Evolutionary conservation across 306 rosid genomes (phyloP).

Genomic region (Fragaria nilgerrensis): DNA sequence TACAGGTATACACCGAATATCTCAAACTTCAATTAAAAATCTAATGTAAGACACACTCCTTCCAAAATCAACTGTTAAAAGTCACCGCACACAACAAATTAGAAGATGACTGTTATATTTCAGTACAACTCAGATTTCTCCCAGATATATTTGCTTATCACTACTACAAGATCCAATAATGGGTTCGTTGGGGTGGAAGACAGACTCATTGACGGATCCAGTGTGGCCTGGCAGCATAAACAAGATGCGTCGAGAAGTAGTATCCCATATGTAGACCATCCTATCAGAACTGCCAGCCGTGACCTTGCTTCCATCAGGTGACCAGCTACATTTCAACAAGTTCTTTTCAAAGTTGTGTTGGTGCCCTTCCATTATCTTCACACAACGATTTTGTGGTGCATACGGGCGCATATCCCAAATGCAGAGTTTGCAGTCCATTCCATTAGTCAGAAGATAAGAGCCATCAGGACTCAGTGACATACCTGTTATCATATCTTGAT

Average conservation of each 20-base stretch:
- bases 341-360: conserved; percentile 93
- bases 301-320: conserved; percentile 93
- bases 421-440: conserved; percentile 95
- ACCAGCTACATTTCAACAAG: conserved; percentile 86
- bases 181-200: conserved; percentile 78
- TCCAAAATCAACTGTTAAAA: neutral
- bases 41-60: neutral
- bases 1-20: neutral
- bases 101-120: neutral
- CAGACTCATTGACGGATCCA: conserved; percentile 81
- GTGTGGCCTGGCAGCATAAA: conserved; percentile 93
- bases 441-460: conserved; percentile 90
- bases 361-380: conserved; percentile 92
- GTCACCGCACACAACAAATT: neutral
- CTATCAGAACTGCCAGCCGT: conserved; percentile 92
- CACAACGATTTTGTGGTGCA: conserved; percentile 92
- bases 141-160: conserved; percentile 85
- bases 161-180: conserved; percentile 83
- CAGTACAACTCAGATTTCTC: conserved; percentile 61
- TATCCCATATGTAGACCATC: conserved; percentile 91
- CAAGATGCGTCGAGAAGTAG: conserved; percentile 81
- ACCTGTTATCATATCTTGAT: conserved; percentile 93
- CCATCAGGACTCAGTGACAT: conserved; percentile 99
- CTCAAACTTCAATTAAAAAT: neutral
- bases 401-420: conserved; percentile 99